These are phyloP conservation scores for Lachancea mirantina DNA, from an alignment of 805 yeast genomes.

Conservation along the genomic window DNA sequence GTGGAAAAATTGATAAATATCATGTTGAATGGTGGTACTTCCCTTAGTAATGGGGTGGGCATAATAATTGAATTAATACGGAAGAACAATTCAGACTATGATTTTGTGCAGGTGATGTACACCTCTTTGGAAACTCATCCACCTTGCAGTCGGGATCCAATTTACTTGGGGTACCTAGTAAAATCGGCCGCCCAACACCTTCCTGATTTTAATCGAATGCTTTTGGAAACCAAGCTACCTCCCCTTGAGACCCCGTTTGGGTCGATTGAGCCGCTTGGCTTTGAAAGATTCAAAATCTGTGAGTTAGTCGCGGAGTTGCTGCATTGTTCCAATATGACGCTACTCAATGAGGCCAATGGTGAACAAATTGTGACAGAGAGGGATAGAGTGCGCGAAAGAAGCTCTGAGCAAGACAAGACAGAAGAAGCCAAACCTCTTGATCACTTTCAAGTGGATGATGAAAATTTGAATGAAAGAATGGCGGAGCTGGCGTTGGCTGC, in stretches of 20 bases:
- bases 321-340: constrained; percentile 93
- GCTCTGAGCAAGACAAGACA: constrained; percentile 17
- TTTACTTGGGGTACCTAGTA: constrained; percentile 82
- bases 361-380: constrained; percentile 62
- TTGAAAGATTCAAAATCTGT: constrained; percentile 86
- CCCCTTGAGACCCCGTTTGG: constrained; percentile 40
- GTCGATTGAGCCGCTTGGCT: constrained; percentile 75
- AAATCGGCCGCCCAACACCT: constrained; percentile 68
- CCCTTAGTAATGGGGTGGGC: constrained; percentile 90
- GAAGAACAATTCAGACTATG: constrained; percentile 94
- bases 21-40: constrained; percentile 79
- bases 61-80: constrained; percentile 90
- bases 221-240: constrained; percentile 35
- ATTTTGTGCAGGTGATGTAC: constrained; percentile 75
- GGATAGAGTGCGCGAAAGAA: constrained; percentile 49
- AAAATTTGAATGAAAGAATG: constrained; percentile 5
- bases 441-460: constrained; percentile 3
- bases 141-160: constrained; percentile 87
- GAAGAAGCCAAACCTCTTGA: constrained; percentile 5
- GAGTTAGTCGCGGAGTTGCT: constrained; percentile 90
- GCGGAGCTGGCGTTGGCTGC: constrained; percentile 7
- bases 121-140: constrained; percentile 84
- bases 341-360: constrained; percentile 72
- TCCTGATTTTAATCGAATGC: constrained; percentile 56
- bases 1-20: constrained; percentile 60